Percentiles rank a stretch among this genome's conserved stretches.
These are phyloP conservation scores for Poa annua DNA, from an alignment of 176 grass and related monocot genomes.

Conservation along the genomic window DNA sequence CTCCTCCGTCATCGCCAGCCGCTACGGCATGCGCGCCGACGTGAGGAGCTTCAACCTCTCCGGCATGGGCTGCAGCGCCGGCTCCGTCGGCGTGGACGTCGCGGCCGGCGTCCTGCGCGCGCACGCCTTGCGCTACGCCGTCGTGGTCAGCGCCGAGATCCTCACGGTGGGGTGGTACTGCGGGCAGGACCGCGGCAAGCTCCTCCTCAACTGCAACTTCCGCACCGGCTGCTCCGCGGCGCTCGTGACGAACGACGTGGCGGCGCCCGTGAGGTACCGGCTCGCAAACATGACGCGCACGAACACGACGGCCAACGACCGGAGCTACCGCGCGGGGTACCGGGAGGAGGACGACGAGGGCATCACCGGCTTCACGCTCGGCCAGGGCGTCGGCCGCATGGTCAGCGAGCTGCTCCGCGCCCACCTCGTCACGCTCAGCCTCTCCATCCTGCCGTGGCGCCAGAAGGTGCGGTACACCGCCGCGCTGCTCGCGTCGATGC, in stretches of 20 bases:
- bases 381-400: slow-evolving; percentile 51
- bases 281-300: slow-evolving; percentile 63
- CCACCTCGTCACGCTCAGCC: slow-evolving; percentile 52
- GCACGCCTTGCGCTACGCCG: slow-evolving; percentile 42
- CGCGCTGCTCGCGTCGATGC: background rate
- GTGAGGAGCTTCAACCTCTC: slow-evolving; percentile 65
- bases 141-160: slow-evolving; percentile 80
- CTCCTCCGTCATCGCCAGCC: slow-evolving; percentile 47
- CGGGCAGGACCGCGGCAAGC: slow-evolving; percentile 67
- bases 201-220: slow-evolving; percentile 82
- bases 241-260: slow-evolving; percentile 43
- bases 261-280: slow-evolving; percentile 50
- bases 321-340: slow-evolving; percentile 55
- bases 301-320: slow-evolving; percentile 55
- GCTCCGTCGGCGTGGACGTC: slow-evolving; percentile 54
- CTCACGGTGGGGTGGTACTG: slow-evolving; percentile 74
- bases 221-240: slow-evolving; percentile 72
- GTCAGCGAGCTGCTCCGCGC: slow-evolving; percentile 54
- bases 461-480: slow-evolving; percentile 51
- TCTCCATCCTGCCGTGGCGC: slow-evolving; percentile 63
- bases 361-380: slow-evolving; percentile 69
- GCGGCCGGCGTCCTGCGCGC: background rate
- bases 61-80: slow-evolving; percentile 83
- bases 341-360: slow-evolving; percentile 74
- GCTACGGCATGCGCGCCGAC: slow-evolving; percentile 59